phyloP scores from a whole-genome alignment of 179 eudicot species.

The Heliamphora pulchella region DNA sequence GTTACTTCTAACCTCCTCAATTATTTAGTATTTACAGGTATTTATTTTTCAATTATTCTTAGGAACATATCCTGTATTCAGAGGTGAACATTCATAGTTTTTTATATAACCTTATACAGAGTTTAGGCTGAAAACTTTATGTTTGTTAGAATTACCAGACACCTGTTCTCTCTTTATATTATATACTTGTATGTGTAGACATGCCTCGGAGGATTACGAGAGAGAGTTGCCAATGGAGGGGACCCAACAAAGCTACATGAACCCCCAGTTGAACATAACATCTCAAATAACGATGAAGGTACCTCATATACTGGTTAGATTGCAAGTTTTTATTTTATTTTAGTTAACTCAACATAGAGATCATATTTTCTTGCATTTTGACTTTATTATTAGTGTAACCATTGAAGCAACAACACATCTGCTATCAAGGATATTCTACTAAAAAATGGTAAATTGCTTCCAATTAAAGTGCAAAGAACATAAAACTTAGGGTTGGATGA shows the following conservation, averaged over 20 bases:
- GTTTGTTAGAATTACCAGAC: background rate
- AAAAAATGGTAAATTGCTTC: background rate
- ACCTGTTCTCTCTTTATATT: conserved; percentile 7
- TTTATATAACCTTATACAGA: background rate
- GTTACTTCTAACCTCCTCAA: background rate
- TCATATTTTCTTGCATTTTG: background rate
- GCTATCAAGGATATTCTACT: background rate
- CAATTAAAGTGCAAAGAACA: too few relatives aligned
- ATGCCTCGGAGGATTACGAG: conserved; percentile 57
- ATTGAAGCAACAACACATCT: background rate
- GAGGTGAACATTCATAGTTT: background rate
- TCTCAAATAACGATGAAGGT: conserved; percentile 45
- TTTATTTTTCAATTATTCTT: background rate
- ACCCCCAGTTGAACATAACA: conserved; percentile 31
- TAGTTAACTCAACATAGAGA: background rate
- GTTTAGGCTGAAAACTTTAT: background rate
- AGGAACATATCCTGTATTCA: background rate
- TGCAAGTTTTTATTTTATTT: background rate
- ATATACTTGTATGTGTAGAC: conserved; percentile 28
- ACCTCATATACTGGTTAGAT: conserved; percentile 11
- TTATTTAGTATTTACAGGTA: background rate
- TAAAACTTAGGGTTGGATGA: too few relatives aligned
- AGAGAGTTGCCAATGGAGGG: conserved; percentile 77
- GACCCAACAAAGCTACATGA: conserved; percentile 69
- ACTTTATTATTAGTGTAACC: background rate